Conservation (phyloP, 805 yeast genomes). For the Wickerhamiella siamensis region DNA sequence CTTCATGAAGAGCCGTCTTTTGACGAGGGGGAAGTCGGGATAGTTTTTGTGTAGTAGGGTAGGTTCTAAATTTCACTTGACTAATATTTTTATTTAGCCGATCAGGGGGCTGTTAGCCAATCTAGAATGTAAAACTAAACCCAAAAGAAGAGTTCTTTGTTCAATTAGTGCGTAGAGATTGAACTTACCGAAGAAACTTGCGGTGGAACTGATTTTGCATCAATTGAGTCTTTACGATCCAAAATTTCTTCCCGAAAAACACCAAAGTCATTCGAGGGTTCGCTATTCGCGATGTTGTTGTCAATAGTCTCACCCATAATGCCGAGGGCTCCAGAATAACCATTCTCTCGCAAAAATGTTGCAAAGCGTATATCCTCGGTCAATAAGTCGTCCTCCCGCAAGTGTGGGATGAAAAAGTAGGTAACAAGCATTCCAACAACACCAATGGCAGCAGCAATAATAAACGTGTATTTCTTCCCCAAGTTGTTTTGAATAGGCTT, state of each 20-base stretch:
- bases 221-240: not conserved
- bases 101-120: no score
- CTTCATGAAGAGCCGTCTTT: no score
- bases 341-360: conserved; percentile 41
- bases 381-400: conserved; percentile 53
- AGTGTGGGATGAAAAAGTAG: conserved; percentile 50
- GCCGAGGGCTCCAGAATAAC: conserved; percentile 40
- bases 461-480: conserved; percentile 64
- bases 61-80: no score
- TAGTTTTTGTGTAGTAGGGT: no score
- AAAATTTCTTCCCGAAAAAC: no score
- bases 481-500: conserved; percentile 49
- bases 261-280: not conserved
- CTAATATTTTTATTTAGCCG: no score
- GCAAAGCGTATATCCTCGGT: conserved; percentile 50
- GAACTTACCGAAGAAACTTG: not conserved
- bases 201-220: not conserved
- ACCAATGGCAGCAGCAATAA: conserved; percentile 65
- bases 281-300: not conserved
- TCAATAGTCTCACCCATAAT: conserved; percentile 2
- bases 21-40: no score
- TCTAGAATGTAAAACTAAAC: no score
- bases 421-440: conserved; percentile 47
- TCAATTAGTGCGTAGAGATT: not conserved
- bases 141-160: no score